Conservation (phyloP, 2,329 filamentous ascomycete genomes). For the Colletotrichum australisinense region DNA sequence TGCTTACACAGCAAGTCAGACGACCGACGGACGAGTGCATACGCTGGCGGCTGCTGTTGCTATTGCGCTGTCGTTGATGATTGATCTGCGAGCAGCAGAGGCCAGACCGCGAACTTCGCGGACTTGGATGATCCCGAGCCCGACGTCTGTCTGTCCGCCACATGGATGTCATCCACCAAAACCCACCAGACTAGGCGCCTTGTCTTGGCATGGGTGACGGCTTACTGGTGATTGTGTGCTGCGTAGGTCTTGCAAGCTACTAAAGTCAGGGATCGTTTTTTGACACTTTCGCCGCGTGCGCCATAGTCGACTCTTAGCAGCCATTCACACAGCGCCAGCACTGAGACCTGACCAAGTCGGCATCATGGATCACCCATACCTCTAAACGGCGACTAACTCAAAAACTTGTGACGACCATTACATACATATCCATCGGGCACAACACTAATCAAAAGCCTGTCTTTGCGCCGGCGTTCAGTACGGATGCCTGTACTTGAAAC, state of each 20-base stretch:
- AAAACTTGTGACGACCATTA: neutral
- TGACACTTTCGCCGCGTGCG: conserved; percentile 11
- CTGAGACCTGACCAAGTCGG: neutral
- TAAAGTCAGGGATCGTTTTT: conserved; percentile 8
- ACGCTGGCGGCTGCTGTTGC: neutral
- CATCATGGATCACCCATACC: conserved; percentile 26
- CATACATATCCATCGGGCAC: neutral
- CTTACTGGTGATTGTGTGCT: neutral
- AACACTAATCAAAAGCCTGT: neutral
- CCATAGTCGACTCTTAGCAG: conserved; percentile 9
- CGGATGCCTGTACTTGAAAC: conserved; percentile 5
- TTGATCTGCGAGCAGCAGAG: conserved; percentile 30
- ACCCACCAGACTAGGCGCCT: neutral
- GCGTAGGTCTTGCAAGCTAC: neutral
- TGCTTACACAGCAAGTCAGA: conserved; percentile 29
- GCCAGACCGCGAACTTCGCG: conserved; percentile 8
- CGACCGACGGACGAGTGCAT: conserved; percentile 12
- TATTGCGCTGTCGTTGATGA: conserved; percentile 1
- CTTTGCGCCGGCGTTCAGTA: neutral
- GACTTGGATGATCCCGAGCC: conserved; percentile 31
- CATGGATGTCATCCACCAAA: neutral
- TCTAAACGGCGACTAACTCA: neutral
- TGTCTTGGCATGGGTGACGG: conserved; percentile 14
- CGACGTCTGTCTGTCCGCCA: conserved; percentile 19
- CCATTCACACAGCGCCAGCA: conserved; percentile 19